Base-by-base conservation (phyloP, 306 rosid genomes). In the Prosopis cineraria region DNA sequence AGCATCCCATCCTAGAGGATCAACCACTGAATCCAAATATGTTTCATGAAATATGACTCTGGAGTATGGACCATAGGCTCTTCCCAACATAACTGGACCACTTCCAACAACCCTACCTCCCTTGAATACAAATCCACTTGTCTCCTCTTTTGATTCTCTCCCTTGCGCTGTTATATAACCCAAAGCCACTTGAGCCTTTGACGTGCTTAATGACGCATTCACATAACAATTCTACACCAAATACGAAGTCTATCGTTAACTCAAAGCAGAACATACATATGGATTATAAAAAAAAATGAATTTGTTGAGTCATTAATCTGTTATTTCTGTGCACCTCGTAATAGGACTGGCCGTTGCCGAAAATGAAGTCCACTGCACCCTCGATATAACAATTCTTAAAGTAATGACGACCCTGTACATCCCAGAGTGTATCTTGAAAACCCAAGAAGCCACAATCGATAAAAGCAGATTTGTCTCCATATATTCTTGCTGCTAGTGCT, bases 391-490 rank as follows among this genome's bases (percentile, higher is more conserved):
- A 84, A 3, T 68, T 24, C 17, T 77, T 34, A 31, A 73, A 88
- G 81, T 79, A 82, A 76, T 86, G 92, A 13, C 87, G 87, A 12
- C 92, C 92, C 5, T 2, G 0, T n/a, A 27, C 90, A 48, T 84
- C 90, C 87, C 87, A 88, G 1, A 88, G 45, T 0, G 90, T 88
- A 39, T 88, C 92, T 82, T 88, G 92, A 74, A 48, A 52, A 8
- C 85, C 84, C 24, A 69, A 0, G 72, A 87, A 87, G 2, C 82
- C 77, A 55, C 91, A 87, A 0, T 68, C 72, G 34, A n/a, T 74
- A 65, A 87, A 87, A n/a, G n/a, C n/a, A 2, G 88, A 85, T 70
- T 80, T 82, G 72, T 85, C 84, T 1, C 90, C 90, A 34, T 79
- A 85, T n/a, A 85, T 74, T 71, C 81, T 80, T 34, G 91, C 87